Conservation (phyloP, 495 filamentous ascomycete genomes). For the Daldinia caldariorum region DNA sequence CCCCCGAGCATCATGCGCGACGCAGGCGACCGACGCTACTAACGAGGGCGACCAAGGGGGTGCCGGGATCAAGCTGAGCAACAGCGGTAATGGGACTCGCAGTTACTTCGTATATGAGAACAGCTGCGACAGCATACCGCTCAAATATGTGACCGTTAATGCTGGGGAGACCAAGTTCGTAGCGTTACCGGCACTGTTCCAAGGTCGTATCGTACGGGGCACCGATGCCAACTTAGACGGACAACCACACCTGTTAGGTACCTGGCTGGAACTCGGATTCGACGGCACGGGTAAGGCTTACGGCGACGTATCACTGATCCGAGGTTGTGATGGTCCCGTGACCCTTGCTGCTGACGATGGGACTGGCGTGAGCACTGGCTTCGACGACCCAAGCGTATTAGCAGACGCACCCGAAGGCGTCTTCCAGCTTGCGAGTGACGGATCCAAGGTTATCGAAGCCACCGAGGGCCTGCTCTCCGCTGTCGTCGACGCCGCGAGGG, state of each 20-base stretch:
- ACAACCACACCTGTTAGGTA: slow-evolving; percentile 20
- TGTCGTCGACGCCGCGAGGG: slow-evolving; percentile 18
- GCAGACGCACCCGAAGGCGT: background rate
- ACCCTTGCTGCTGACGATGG: slow-evolving; percentile 28
- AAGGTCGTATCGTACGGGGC: slow-evolving; percentile 44
- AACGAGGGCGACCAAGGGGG: slow-evolving; percentile 33
- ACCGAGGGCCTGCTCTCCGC: slow-evolving; percentile 30
- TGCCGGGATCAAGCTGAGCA: slow-evolving; percentile 33
- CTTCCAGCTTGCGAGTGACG: background rate
- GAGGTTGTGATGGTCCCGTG: slow-evolving; percentile 43
- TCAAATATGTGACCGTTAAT: slow-evolving; percentile 38
- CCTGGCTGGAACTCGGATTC: slow-evolving; percentile 46
- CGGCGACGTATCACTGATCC: slow-evolving; percentile 43
- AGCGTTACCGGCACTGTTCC: slow-evolving; percentile 30
- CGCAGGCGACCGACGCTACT: background rate
- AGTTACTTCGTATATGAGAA: slow-evolving; percentile 45
- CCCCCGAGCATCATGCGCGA: slow-evolving; percentile 6
- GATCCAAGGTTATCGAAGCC: background rate
- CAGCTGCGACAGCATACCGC: slow-evolving; percentile 42
- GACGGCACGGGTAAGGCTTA: slow-evolving; percentile 49
- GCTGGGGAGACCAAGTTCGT: slow-evolving; percentile 36
- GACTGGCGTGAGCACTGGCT: background rate
- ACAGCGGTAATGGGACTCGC: slow-evolving; percentile 30
- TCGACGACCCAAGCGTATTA: background rate
- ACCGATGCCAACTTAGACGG: slow-evolving; percentile 30